Conservation (phyloP, 75 land plant genomes). For the Pseudotsuga menziesii region DNA sequence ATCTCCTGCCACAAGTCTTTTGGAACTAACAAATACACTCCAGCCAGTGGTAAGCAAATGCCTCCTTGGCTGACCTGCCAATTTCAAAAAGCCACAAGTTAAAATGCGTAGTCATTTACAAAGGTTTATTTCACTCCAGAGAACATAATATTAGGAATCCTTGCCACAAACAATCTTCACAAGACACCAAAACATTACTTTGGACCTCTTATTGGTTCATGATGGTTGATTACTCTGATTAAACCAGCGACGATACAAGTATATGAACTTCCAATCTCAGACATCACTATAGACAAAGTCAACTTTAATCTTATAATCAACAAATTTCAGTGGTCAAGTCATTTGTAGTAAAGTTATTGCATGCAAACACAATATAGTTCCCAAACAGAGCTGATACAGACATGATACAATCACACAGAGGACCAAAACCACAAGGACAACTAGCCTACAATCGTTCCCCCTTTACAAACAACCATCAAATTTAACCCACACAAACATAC, state of each 20-base stretch:
- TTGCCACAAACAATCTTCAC: neutral
- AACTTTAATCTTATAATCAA: neutral
- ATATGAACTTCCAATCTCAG: neutral
- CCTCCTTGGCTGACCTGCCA: conserved; percentile 84
- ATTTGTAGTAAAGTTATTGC: neutral
- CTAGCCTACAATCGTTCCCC: neutral
- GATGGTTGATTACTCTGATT: neutral
- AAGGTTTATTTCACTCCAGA: neutral
- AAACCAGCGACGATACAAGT: neutral
- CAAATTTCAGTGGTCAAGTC: neutral
- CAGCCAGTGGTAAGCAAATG: conserved; percentile 94
- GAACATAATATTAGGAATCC: neutral
- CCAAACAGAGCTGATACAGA: neutral
- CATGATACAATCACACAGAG: too few species aligned
- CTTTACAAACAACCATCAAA: neutral
- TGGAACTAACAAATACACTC: conserved; percentile 93
- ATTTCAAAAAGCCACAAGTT: neutral
- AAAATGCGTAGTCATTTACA: neutral
- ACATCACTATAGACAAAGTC: neutral
- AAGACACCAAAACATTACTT: neutral
- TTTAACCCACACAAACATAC: neutral
- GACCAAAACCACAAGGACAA: neutral
- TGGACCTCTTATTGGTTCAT: neutral
- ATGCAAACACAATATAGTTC: neutral
- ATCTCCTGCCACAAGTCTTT: conserved; percentile 86